These are phyloP conservation scores for Pseudogymnoascus pannorum DNA, from an alignment of 2,329 filamentous ascomycete species.

Conservation along the genomic window DNA sequence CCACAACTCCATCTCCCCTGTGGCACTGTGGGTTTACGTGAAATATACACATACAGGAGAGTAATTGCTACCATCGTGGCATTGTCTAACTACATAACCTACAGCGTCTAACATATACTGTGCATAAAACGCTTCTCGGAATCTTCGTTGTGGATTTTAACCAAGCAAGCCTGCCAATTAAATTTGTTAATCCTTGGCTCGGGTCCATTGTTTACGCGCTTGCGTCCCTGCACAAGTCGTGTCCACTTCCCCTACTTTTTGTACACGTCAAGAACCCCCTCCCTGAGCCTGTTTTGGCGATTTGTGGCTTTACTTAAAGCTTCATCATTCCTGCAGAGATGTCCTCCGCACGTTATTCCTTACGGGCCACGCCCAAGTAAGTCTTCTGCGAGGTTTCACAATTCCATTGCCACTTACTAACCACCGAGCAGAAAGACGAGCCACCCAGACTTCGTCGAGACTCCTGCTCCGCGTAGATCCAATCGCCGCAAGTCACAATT, in stretches of 20 bases:
- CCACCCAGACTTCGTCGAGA: slow-evolving; percentile 44
- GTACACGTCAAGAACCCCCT: slow-evolving; percentile 4
- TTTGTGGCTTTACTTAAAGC: slow-evolving; percentile 8
- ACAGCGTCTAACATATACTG: background rate
- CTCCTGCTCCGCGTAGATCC: slow-evolving; percentile 36
- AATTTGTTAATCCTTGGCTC: background rate
- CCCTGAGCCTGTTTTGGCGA: background rate
- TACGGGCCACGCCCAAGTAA: background rate
- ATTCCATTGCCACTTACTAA: slow-evolving; percentile 14
- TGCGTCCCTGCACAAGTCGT: slow-evolving; percentile 4
- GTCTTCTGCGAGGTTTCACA: background rate
- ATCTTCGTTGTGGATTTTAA: background rate
- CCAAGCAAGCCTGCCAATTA: background rate
- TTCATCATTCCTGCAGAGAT: slow-evolving; percentile 6
- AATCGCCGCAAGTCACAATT: slow-evolving; percentile 35
- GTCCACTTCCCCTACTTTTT: slow-evolving; percentile 9
- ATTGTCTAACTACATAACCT: background rate
- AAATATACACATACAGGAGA: background rate
- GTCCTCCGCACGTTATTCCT: background rate
- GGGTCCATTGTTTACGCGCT: slow-evolving; percentile 5
- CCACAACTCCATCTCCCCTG: background rate
- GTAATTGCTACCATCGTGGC: background rate
- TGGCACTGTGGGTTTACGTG: background rate
- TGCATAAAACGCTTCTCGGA: background rate
- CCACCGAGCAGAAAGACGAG: slow-evolving; percentile 39